phyloP scores from a whole-genome alignment of 768 basidiomycete genomes.

The Naganishia vishniacii region DNA sequence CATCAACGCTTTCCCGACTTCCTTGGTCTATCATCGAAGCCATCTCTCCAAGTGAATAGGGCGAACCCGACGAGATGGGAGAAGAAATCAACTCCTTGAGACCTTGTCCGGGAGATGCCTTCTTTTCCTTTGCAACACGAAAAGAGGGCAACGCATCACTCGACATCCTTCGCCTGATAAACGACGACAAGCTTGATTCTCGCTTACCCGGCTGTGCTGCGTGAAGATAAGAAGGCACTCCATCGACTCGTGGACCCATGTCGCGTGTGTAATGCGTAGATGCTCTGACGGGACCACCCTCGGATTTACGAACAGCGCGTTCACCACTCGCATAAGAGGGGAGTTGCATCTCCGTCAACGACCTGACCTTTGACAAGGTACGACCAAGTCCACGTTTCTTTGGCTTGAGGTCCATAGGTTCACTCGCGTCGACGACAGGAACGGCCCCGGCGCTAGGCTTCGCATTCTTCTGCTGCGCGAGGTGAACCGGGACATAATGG shows the following conservation, averaged over 20 bases:
- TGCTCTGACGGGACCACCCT: neutral
- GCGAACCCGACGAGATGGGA: neutral
- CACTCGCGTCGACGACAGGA: too few relatives aligned
- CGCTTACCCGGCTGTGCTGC: neutral
- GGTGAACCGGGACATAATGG: too few relatives aligned
- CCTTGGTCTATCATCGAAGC: too few relatives aligned
- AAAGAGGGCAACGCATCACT: slow-evolving; percentile 8
- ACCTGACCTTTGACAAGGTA: slow-evolving; percentile 9
- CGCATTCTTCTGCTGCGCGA: too few relatives aligned
- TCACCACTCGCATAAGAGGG: neutral
- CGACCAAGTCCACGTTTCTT: neutral
- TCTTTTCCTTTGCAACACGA: too few relatives aligned
- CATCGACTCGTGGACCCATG: neutral
- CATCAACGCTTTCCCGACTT: too few relatives aligned
- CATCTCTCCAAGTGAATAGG: too few relatives aligned
- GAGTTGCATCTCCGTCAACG: neutral
- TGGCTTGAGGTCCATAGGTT: neutral
- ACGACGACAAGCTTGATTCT: neutral
- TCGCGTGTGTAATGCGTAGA: neutral
- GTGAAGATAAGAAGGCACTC: too few relatives aligned
- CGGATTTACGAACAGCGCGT: neutral
- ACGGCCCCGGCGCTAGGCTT: too few relatives aligned
- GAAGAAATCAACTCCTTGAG: neutral
- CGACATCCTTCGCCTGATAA: slow-evolving; percentile 5
- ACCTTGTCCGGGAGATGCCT: too few relatives aligned